Percentiles rank a stretch among this genome's conserved stretches.
phyloP scores from a whole-genome alignment of 176 grass and related monocot species.

The Pontederia paniculata region DNA sequence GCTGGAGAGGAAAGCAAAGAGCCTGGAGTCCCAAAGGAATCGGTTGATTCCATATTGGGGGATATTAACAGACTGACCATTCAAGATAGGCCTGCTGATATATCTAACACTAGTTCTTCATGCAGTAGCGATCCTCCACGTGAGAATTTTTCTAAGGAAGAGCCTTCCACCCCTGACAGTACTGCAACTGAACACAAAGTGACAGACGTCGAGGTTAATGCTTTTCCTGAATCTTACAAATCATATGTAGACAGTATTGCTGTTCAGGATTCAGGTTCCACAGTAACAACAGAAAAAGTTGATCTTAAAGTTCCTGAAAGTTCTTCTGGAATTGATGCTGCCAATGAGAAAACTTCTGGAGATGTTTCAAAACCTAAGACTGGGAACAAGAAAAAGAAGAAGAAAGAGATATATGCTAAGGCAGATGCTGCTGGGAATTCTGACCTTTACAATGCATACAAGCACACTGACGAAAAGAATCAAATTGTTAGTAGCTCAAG shows the following conservation, averaged over 20 bases:
- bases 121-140: too few species aligned
- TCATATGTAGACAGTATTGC: not conserved
- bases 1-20: too few species aligned
- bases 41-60: too few species aligned
- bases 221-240: not conserved
- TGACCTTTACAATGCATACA: constrained; percentile 93
- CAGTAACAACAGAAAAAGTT: constrained; percentile 28
- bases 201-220: not conserved
- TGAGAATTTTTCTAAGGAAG: too few species aligned
- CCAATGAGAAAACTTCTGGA: constrained; percentile 46
- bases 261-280: constrained; percentile 3
- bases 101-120: too few species aligned
- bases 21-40: too few species aligned
- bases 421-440: constrained; percentile 80
- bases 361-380: constrained; percentile 40
- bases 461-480: constrained; percentile 56
- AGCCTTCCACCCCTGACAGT: too few species aligned
- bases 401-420: constrained; percentile 74
- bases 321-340: constrained; percentile 18
- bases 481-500: constrained; percentile 25
- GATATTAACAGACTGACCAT: too few species aligned
- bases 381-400: constrained; percentile 43
- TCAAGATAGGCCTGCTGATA: too few species aligned
- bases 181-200: too few species aligned
- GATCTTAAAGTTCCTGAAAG: constrained; percentile 25